Percentiles rank a stretch among this genome's conserved stretches.
phyloP scores from a whole-genome alignment of 257 asterid species.

The Nicotiana sylvestris region DNA sequence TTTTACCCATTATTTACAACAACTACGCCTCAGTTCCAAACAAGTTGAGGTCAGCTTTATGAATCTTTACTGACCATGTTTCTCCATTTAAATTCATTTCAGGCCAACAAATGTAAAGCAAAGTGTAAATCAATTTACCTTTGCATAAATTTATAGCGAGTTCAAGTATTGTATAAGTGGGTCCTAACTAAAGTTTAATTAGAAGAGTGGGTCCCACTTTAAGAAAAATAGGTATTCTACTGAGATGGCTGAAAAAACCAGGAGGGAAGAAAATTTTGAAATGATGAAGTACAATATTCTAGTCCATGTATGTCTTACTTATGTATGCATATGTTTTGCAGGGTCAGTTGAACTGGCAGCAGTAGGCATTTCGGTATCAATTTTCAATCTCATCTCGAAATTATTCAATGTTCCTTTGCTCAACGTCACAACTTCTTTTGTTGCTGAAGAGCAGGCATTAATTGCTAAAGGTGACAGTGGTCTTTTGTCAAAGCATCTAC shows the following conservation, averaged over 20 bases:
- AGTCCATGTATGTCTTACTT: neutral
- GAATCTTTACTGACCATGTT: too few relatives aligned
- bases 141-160: neutral
- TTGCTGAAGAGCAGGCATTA: constrained; percentile 94
- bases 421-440: constrained; percentile 88
- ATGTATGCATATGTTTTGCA: constrained; percentile 19
- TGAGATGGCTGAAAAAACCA: neutral
- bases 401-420: constrained; percentile 93
- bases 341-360: constrained; percentile 97
- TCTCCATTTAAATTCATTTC: too few relatives aligned
- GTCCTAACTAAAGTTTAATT: neutral
- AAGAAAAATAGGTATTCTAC: neutral
- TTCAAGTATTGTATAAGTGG: neutral
- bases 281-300: neutral
- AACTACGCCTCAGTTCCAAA: too few relatives aligned
- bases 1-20: neutral
- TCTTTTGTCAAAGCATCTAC: neutral
- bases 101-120: too few relatives aligned
- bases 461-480: constrained; percentile 22
- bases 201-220: neutral
- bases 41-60: too few relatives aligned
- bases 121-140: too few relatives aligned
- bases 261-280: neutral
- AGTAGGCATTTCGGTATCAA: constrained; percentile 89
- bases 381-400: constrained; percentile 80